Evolutionary conservation across 2,329 filamentous ascomycete genomes (phyloP).

Genomic region (Hymenoscyphus repandus): DNA sequence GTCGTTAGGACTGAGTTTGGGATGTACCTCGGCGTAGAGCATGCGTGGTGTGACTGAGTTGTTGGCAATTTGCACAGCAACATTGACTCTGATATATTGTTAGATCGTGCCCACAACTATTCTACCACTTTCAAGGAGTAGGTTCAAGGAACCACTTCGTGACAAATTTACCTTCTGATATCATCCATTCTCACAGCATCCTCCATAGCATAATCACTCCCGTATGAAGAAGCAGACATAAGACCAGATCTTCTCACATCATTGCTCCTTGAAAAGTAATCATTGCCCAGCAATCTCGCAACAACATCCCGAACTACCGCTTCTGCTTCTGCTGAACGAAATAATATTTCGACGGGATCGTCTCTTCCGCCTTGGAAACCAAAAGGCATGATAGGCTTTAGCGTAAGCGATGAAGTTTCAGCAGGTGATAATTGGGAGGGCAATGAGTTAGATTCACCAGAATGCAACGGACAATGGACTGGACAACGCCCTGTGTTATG

Average conservation of each 20-base stretch:
- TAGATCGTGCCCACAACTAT: background rate
- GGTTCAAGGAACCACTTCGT: too few species aligned
- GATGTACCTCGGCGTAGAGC: slow-evolving; percentile 21
- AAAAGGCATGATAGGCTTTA: background rate
- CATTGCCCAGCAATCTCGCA: slow-evolving; percentile 1
- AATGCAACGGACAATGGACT: background rate
- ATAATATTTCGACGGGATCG: background rate
- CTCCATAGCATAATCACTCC: background rate
- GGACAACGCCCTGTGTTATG: background rate
- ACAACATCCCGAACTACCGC: slow-evolving; percentile 4
- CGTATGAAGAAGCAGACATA: background rate
- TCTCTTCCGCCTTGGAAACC: background rate
- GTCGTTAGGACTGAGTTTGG: slow-evolving; percentile 14
- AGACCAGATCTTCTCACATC: slow-evolving; percentile 1
- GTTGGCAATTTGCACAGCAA: slow-evolving; percentile 21
- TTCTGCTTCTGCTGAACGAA: slow-evolving; percentile 4
- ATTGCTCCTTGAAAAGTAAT: slow-evolving; percentile 6
- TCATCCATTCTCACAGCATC: slow-evolving; percentile 7
- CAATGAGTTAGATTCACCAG: background rate
- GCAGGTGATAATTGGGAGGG: background rate
- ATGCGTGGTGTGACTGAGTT: slow-evolving; percentile 7
- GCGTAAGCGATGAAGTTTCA: background rate
- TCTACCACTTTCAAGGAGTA: background rate
- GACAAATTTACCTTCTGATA: slow-evolving; percentile 11
- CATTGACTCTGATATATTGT: slow-evolving; percentile 14